These are phyloP conservation scores for Leonotis leonurus DNA, from an alignment of 257 asterid genomes.

Conservation along the genomic window DNA sequence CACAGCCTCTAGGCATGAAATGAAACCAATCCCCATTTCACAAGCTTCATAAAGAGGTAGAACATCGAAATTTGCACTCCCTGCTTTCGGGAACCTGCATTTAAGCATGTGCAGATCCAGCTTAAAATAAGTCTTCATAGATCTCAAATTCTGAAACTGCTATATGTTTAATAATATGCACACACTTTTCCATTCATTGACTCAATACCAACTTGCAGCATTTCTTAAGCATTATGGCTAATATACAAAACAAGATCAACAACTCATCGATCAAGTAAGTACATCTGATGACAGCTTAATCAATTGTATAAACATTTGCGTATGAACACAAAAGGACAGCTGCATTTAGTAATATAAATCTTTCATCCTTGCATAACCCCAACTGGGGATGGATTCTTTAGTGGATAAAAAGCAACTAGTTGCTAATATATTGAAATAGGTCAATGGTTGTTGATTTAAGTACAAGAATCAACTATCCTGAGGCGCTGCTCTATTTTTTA, in stretches of 20 bases:
- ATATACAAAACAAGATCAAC: conserved; percentile 10
- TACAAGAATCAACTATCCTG: conserved; percentile 1
- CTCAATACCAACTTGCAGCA: conserved; percentile 19
- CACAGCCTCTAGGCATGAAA: background rate
- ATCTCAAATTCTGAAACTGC: conserved; percentile 5
- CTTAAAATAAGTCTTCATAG: background rate
- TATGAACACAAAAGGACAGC: background rate
- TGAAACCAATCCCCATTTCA: background rate
- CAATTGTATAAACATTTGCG: background rate
- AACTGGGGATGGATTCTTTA: conserved; percentile 18
- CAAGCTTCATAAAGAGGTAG: background rate
- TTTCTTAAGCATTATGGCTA: conserved; percentile 14
- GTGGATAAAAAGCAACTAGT: conserved; percentile 21
- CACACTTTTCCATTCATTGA: background rate
- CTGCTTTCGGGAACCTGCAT: conserved; percentile 22
- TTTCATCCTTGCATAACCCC: conserved; percentile 10
- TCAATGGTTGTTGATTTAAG: conserved; percentile 27
- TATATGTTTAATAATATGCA: background rate
- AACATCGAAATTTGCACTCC: background rate
- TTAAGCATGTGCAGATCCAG: background rate
- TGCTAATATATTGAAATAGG: conserved; percentile 22
- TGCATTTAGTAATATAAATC: background rate
- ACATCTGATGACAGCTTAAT: conserved; percentile 15
- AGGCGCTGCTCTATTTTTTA: background rate
- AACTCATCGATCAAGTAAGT: conserved; percentile 9